Base-by-base conservation (phyloP, 1,139 yeast genomes). In the Diutina siamensis region DNA sequence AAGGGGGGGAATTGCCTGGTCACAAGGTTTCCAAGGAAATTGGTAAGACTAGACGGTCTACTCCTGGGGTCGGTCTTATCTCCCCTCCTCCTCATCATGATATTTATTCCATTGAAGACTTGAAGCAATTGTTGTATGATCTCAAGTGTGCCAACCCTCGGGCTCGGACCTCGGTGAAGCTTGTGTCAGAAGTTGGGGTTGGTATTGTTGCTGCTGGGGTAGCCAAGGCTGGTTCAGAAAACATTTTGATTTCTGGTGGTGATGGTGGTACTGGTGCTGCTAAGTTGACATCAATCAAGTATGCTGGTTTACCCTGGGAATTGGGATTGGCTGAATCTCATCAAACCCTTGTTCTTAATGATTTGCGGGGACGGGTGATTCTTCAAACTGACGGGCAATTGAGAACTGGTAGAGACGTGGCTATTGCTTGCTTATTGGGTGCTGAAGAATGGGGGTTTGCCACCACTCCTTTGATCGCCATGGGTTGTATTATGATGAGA, bases 191-290 rank as follows among this genome's bases (percentile, higher is more conserved):
- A 66, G 97, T 92, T 51, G 98, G 98, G 69, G 97, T 92, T 48
- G 98, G 98, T 72, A 88, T 92, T 58, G 94, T 92, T 62, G 97
- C 97, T 25, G 88, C 97, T 36, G 98, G 98, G 76, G 98, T 92
- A 35, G 97, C 97, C 51, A 92, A 92, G 68, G 97, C 98, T 27
- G 94, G 94, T 61, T 96, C 97, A 15, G 97, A 92, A 62, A 95
- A 89, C 63, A 84, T 92, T 57, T 74, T 89, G 60, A 86, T 92
- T 55, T 85, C 96, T 50, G 97, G 97, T 58, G 97, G 94, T 61
- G 97, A 89, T 65, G 98, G 98, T 78, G 98, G 98, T 73, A 92
- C 98, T 51, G 98, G 98, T 81, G 97, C 97, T 48, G 92, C 97
- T 48, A 80, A 94, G 64, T 86, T 94, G 86, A 89, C 97, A 28